Evolutionary conservation across 805 yeast species (phyloP).

Genomic region (Lachancea thermotolerans): DNA sequence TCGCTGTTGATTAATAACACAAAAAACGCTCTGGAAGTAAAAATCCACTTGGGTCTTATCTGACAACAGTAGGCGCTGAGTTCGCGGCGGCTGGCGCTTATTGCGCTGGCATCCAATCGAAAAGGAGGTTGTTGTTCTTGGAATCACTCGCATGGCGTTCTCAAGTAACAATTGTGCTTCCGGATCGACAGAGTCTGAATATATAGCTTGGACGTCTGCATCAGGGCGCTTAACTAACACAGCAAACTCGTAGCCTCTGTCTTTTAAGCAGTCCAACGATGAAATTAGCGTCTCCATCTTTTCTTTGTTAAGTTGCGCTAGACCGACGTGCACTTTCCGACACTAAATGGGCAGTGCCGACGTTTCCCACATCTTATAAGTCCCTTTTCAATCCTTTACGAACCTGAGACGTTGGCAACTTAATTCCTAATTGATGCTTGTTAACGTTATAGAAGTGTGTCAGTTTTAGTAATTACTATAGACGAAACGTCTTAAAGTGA

Average conservation of each 20-base stretch:
- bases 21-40: conserved; percentile 25
- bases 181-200: background rate
- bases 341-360: too few relatives aligned
- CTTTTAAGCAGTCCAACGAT: background rate
- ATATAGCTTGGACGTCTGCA: background rate
- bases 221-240: background rate
- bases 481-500: background rate
- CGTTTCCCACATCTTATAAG: too few relatives aligned
- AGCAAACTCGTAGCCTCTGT: conserved; percentile 3
- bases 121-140: background rate
- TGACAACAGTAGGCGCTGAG: conserved; percentile 4
- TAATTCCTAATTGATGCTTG: background rate
- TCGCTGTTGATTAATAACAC: conserved; percentile 41
- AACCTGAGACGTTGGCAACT: too few relatives aligned
- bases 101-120: background rate
- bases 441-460: background rate
- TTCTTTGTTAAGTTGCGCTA: background rate
- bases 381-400: too few relatives aligned
- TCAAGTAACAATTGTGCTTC: background rate
- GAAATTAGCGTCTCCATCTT: conserved; percentile 2
- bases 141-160: background rate
- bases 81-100: background rate
- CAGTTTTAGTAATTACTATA: background rate
- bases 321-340: too few relatives aligned
- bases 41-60: conserved; percentile 5